Evolutionary conservation across 441 rosid species (phyloP).

Genomic region (Dalechampia spathulata): DNA sequence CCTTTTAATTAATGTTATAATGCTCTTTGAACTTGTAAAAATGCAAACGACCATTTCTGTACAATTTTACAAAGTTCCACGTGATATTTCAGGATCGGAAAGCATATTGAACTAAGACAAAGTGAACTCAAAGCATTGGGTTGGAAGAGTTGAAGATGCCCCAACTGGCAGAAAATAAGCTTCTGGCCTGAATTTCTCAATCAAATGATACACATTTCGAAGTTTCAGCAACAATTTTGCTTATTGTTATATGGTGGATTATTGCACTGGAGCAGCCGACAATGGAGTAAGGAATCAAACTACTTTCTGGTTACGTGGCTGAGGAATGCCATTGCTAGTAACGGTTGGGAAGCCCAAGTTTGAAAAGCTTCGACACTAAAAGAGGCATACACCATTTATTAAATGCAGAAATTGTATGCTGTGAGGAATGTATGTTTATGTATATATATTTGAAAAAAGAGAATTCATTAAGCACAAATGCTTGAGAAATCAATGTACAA

Average conservation of each 20-base stretch:
- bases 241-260: background rate
- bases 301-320: background rate
- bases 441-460: too few species aligned
- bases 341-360: background rate
- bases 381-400: background rate
- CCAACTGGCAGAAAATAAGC: background rate
- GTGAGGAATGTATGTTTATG: background rate
- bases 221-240: background rate
- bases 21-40: background rate
- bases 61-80: slow-evolving; percentile 3
- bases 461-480: too few species aligned
- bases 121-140: slow-evolving; percentile 59
- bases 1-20: slow-evolving; percentile 4
- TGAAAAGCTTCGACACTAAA: background rate
- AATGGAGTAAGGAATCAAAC: background rate
- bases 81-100: slow-evolving; percentile 50
- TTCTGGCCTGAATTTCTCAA: background rate
- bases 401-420: background rate
- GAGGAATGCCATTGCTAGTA: background rate
- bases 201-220: background rate
- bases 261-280: background rate
- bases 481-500: too few species aligned
- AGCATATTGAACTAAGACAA: slow-evolving; percentile 55
- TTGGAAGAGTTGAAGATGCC: slow-evolving; percentile 42
- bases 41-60: background rate